These are phyloP conservation scores for Aspergillus pseudonomiae DNA, from an alignment of 2,329 filamentous ascomycete species.

Conservation along the genomic window DNA sequence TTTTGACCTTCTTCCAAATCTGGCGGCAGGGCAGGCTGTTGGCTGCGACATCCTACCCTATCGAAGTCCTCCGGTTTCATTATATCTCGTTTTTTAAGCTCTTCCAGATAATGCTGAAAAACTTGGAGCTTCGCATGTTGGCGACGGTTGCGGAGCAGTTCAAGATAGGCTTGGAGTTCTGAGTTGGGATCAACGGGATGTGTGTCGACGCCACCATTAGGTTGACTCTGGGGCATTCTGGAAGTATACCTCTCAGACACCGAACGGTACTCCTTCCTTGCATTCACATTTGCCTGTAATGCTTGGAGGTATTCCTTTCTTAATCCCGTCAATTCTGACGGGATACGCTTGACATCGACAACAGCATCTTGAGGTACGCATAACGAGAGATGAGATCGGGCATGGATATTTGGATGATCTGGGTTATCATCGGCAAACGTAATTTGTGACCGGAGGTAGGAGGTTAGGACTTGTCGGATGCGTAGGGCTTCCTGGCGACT, in stretches of 20 bases:
- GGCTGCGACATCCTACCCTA: conserved; percentile 16
- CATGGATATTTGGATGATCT: conserved; percentile 21
- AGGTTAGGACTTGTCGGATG: conserved; percentile 44
- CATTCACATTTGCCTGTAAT: conserved; percentile 45
- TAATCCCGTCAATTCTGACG: conserved; percentile 45
- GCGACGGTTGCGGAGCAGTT: conserved; percentile 50
- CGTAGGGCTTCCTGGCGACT: conserved; percentile 41
- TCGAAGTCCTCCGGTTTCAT: conserved; percentile 26
- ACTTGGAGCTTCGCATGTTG: conserved; percentile 51
- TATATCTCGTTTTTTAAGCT: conserved; percentile 37
- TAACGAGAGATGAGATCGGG: conserved; percentile 38
- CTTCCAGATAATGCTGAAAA: conserved; percentile 50
- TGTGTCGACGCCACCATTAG: conserved; percentile 20
- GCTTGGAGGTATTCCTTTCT: conserved; percentile 51
- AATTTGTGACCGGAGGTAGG: conserved; percentile 42
- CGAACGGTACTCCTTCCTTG: conserved; percentile 42
- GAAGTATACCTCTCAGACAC: conserved; percentile 36
- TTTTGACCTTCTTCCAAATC: conserved; percentile 21
- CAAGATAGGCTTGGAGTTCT: conserved; percentile 45
- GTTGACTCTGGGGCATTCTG: conserved; percentile 29
- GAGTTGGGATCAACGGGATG: conserved; percentile 23
- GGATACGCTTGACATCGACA: conserved; percentile 37
- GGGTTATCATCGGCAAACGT: conserved; percentile 32
- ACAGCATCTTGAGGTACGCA: conserved; percentile 38
- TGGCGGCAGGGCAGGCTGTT: conserved; percentile 21